Conservation (phyloP, 2,329 filamentous ascomycete species). For the Spiromastix sp. region DNA sequence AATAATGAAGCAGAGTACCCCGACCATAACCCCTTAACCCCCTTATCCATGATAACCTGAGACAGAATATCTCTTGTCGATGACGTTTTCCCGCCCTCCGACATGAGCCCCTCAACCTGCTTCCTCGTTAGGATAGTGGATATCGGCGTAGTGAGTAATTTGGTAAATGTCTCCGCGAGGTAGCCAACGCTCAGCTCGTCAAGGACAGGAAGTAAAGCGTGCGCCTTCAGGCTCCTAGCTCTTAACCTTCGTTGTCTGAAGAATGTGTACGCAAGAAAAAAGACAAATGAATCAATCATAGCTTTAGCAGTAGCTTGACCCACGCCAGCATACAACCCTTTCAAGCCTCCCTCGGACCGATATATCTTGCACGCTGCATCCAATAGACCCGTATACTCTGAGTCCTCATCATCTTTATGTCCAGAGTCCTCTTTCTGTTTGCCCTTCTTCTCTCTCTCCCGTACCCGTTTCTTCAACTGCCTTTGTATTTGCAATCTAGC, state of each 20-base stretch:
- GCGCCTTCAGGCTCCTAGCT: conserved; percentile 17
- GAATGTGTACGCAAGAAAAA: conserved; percentile 71
- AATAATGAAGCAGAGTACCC: conserved; percentile 75
- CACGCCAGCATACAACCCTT: conserved; percentile 60
- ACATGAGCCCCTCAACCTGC: conserved; percentile 52
- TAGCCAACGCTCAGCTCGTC: conserved; percentile 65
- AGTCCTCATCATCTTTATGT: conserved; percentile 20
- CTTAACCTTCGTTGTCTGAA: conserved; percentile 37
- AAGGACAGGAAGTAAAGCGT: conserved; percentile 43
- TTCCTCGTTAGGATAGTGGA: conserved; percentile 74
- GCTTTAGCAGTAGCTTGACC: conserved; percentile 56
- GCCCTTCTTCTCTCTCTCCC: conserved; percentile 29
- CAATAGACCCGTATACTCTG: conserved; percentile 53
- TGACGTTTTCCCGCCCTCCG: conserved; percentile 10
- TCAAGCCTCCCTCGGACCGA: conserved; percentile 55
- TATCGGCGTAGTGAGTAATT: conserved; percentile 68
- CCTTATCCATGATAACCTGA: conserved; percentile 58
- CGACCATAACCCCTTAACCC: conserved; percentile 70
- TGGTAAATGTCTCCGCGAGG: conserved; percentile 63
- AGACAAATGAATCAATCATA: conserved; percentile 67
- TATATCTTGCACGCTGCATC: conserved; percentile 66
- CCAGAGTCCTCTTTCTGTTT: conserved; percentile 41
- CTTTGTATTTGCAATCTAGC: conserved; percentile 73
- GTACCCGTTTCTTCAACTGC: conserved; percentile 39
- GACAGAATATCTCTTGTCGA: conserved; percentile 49